Base-by-base conservation (phyloP, 1,139 yeast species). In the Nakaseomyces sp. region DNA sequence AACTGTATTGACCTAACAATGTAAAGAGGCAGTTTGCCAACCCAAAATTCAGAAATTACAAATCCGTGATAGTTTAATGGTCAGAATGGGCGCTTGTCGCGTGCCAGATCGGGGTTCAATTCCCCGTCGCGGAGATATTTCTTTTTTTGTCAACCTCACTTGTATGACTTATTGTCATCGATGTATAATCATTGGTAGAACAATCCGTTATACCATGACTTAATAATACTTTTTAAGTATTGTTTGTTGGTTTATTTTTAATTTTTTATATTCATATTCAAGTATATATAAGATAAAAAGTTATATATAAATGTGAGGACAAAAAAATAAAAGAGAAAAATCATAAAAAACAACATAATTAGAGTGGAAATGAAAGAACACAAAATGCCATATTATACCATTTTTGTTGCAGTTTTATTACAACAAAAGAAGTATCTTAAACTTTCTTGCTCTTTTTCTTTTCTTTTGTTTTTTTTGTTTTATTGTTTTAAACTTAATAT, bases 51-150 rank as follows among this genome's bases (percentile, higher is more conserved):
- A 37, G 25, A 39, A 39, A 30, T 29, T 29, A 29, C 20, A 19
- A 17, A 37, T 42, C 44, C 65, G 63, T 51, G 65, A 60, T 60
- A 60, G 65, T 60, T 60, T 60, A 60, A 59, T 60, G 65, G 65
- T 59, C 49, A 60, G 65, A 60, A 60, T 60, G 58, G 61, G 64
- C 62, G 64, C 64, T 60, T 60, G 65, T 60, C 65, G 64, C 65
- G 65, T 57, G 62, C 63, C 59, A 57, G 65, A 60, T 60, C 64
- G 63, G 65, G 65, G 64, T 60, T 60, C 65, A 58, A 60, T 60
- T 60, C 65, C 65, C 64, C 64, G 64, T 60, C 63, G 63, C 64
- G 65, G 65, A 60, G 65, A 46, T 47, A 48, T 52, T 52, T 52
- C 48, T 50, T 36, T 29, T 29, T 32, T 32, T 4, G 6, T 29